These are phyloP conservation scores for Herpetomonas samuelpessoai DNA, from an alignment of 208 protist species.

Conservation along the genomic window DNA sequence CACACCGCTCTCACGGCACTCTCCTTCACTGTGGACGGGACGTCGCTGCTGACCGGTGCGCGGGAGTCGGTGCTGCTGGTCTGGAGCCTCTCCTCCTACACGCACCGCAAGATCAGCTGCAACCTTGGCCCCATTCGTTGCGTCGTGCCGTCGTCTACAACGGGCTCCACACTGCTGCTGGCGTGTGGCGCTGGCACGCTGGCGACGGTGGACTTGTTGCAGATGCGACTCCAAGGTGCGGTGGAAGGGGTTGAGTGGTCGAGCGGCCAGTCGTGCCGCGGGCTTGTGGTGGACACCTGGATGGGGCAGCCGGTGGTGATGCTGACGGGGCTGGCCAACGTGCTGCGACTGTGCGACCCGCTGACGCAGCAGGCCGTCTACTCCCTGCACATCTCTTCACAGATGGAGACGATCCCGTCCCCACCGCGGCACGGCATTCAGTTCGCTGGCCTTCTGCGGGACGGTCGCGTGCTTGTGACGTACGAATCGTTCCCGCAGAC, in stretches of 20 bases:
- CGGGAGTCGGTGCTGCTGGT: conserved; percentile 66
- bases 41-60: conserved; percentile 69
- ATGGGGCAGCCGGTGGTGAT: conserved; percentile 70
- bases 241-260: conserved; percentile 86
- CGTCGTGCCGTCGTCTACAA: conserved; percentile 34
- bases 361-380: conserved; percentile 86
- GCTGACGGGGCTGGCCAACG: conserved; percentile 74
- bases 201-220: conserved; percentile 58
- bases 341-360: conserved; percentile 81
- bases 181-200: conserved; percentile 68
- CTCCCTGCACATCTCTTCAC: conserved; percentile 83
- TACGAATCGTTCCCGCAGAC: conserved; percentile 74
- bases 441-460: conserved; percentile 64
- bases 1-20: conserved; percentile 79
- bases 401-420: conserved; percentile 77
- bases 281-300: conserved; percentile 72
- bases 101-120: conserved; percentile 48
- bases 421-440: conserved; percentile 76
- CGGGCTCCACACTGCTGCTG: conserved; percentile 47
- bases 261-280: conserved; percentile 52
- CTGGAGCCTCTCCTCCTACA: conserved; percentile 66
- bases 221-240: conserved; percentile 50
- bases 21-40: conserved; percentile 68
- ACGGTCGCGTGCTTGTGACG: conserved; percentile 68
- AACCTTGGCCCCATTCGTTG: conserved; percentile 38